Percentiles rank a stretch among this genome's conserved stretches.
These are phyloP conservation scores for Westerdykella sp. DNA, from an alignment of 2,329 filamentous ascomycete genomes.

Conservation along the genomic window DNA sequence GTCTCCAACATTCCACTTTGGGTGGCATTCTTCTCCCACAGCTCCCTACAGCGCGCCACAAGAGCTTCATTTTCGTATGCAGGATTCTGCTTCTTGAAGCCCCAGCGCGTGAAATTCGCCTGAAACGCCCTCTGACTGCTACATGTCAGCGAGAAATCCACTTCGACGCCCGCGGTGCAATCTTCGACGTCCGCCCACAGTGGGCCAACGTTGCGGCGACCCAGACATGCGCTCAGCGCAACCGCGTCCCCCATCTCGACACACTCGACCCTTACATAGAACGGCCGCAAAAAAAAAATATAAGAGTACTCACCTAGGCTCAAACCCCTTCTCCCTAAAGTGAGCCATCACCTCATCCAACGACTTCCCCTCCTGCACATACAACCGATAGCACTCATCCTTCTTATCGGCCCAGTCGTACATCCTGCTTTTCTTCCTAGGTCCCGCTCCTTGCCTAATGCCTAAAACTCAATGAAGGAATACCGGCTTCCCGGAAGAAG, in stretches of 20 bases:
- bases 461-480: no score
- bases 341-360: constrained; percentile 69
- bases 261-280: no score
- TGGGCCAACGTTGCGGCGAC: neutral
- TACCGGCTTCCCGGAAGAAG: no score
- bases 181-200: no score
- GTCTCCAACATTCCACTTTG: constrained; percentile 69
- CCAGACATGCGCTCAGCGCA: neutral
- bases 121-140: constrained; percentile 68
- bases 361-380: constrained; percentile 67
- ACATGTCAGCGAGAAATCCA: neutral
- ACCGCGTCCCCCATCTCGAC: neutral
- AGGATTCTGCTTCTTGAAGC: constrained; percentile 67
- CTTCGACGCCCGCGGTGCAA: no score
- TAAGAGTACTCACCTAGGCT: constrained; percentile 54
- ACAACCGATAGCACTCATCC: constrained; percentile 62
- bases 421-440: constrained; percentile 2
- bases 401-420: constrained; percentile 65
- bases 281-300: neutral
- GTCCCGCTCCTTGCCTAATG: no score
- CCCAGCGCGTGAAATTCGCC: constrained; percentile 70
- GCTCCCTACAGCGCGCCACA: constrained; percentile 62
- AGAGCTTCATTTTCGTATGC: constrained; percentile 64
- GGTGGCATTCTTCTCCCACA: constrained; percentile 69
- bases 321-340: constrained; percentile 57